Base-by-base conservation (phyloP, 1,284 basidiomycete species). In the Lignosus rhinocerotis region DNA sequence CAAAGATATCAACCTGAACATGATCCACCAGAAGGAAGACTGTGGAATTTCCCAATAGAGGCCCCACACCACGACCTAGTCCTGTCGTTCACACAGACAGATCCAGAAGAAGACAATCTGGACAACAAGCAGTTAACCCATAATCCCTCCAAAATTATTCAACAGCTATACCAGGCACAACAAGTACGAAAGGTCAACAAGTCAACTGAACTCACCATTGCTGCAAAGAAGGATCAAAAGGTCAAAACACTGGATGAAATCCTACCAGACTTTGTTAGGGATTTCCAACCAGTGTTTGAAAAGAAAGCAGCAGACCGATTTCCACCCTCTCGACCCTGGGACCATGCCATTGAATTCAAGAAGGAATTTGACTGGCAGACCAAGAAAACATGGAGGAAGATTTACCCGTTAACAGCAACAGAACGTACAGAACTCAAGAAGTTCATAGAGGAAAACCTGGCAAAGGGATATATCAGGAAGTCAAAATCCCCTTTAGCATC, bases 401-500 rank as follows among this genome's bases (percentile, higher is more conserved):
- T 41, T 3, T 50, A 50, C 25, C 46, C 46, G 7, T 25, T 48
- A 9, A 33, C 46, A 1, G 11, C 6, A 6, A 48, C 46, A 0
- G 38, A 51, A 33, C 38, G 38, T 4, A 30, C 9, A 6, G 17
- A 38, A n/a, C 39, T 51, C 7, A 46, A 59, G 14, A 53, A 54
- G 25, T 41, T 55, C n/a, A 53, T 38, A 7, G 36, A 32, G 4
- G 53, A 54, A n/a, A 47, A 54, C 2, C 12, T 42, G 2, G 36
- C 16, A 9, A 47, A 48, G n/a, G 53, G 63, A 9, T 55, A 45
- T 4, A 67, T 66, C 12, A 31, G 51, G 1, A 25, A 12, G 7
- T 67, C 68, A 1, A 63, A 56, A 14, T 64, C 67, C 1, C 61
- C 62, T 1, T 56, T 67, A 5, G 69, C 58, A 0, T 60, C 73